phyloP scores from a whole-genome alignment of 2,329 filamentous ascomycete species.

The Pseudogymnoascus sp. region DNA sequence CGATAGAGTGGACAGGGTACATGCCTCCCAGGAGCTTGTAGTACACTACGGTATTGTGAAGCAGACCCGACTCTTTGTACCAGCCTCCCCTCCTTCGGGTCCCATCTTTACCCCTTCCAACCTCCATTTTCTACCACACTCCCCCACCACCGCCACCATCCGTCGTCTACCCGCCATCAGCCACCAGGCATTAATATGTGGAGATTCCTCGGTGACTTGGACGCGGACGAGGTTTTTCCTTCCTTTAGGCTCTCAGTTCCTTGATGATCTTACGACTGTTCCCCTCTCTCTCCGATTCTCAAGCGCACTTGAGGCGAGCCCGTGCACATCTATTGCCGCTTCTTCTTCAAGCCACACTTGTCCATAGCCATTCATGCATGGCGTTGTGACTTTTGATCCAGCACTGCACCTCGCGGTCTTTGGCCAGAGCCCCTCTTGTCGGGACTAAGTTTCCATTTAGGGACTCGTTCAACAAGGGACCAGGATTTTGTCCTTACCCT shows the following conservation, averaged over 20 bases:
- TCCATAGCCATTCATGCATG: background rate
- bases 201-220: background rate
- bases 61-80: background rate
- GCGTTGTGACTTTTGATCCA: background rate
- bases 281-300: background rate
- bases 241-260: conserved; percentile 6
- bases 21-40: background rate
- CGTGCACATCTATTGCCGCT: conserved; percentile 6
- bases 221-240: conserved; percentile 8
- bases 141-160: conserved; percentile 6
- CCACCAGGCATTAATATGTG: conserved; percentile 8
- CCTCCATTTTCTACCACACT: background rate
- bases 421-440: conserved; percentile 4
- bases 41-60: conserved; percentile 7
- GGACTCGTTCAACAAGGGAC: conserved; percentile 6
- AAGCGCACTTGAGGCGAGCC: background rate
- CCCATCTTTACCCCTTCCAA: conserved; percentile 7
- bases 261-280: conserved; percentile 3
- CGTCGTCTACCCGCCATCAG: background rate
- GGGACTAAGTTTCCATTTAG: background rate
- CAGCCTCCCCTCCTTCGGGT: background rate
- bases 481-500: background rate
- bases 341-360: background rate
- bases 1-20: background rate
- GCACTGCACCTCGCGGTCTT: background rate